phyloP scores from a whole-genome alignment of 2,329 filamentous ascomycete genomes.

The Colletotrichum endophyticum region DNA sequence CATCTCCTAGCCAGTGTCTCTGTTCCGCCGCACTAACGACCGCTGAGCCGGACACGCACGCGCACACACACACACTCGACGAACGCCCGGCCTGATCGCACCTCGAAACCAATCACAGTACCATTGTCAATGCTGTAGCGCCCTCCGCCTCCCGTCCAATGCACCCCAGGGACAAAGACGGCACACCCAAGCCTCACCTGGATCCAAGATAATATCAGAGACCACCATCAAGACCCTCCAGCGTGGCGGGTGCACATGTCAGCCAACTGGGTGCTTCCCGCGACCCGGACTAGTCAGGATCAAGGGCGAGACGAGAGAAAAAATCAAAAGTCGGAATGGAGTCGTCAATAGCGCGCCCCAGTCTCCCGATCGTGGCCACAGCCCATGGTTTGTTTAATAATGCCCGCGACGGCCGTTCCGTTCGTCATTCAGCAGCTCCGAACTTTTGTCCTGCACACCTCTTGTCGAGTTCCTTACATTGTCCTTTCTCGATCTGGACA shows the following conservation, averaged over 20 bases:
- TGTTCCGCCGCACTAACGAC: not conserved
- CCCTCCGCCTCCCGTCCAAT: not conserved
- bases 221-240: not conserved
- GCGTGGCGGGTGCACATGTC: not conserved
- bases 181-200: not conserved
- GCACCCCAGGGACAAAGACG: not conserved
- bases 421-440: not conserved
- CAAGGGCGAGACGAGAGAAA: not conserved
- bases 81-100: constrained; percentile 18
- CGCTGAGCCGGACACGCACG: not conserved
- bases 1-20: not conserved
- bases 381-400: not conserved
- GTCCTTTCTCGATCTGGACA: constrained; percentile 4
- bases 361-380: not conserved
- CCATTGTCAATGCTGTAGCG: not conserved
- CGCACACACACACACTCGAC: not conserved
- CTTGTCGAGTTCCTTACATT: not conserved
- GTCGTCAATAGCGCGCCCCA: not conserved
- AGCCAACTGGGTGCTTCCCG: constrained; percentile 11
- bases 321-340: not conserved
- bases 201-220: not conserved
- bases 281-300: constrained; percentile 5
- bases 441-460: not conserved
- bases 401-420: not conserved
- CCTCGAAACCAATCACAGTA: not conserved